Evolutionary conservation across 805 yeast genomes (phyloP), one percentile per base, ranked within the genome.

Genomic region (Cyberlindnera suaveolens): DNA sequence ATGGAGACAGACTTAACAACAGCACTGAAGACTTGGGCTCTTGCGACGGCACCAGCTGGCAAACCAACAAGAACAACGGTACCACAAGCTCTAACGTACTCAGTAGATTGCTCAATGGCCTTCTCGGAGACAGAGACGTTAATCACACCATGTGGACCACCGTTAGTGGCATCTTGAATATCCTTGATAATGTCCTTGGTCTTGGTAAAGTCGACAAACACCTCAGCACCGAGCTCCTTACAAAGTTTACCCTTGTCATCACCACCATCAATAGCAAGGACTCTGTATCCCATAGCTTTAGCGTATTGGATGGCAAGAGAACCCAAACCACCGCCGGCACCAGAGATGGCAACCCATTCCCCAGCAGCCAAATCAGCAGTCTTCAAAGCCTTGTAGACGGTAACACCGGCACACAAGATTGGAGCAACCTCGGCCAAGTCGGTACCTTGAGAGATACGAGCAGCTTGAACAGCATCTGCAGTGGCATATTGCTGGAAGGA

Each of bases 271-370:
- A 83, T 80, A 52, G 77, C 88, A 23, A 82, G 54, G 37, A 81
- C 85, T 69, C 75, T 74, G 65, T 68, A 70, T 57, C 89, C 90
- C 84, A 82, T 76, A 49, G 86, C 87, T 52, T 65, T 72, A 48
- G 85, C 89, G 66, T 79, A 83, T 67, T 82, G 89, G 54, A 82
- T 70, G 43, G 87, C 88, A 51, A 82, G 66, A 32, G 86, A 71
- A 59, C 89, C 90, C 64, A 83, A 72, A 60, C 90, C 89, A 63
- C 89, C 89, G 62, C 80, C 85, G 49, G 87, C 88, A 68, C 90
- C 89, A 44, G 87, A 78, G 49, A 83, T 69, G 47, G 78, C 77
- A 50, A 81, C 83, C 81, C 82, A 82, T 64, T 82, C 79, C 58
- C 90, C 89, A 19, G 89, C 70, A 40, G 52, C 51, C 44, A 75